These are phyloP conservation scores for Coniochaeta prunicola DNA, from an alignment of 2,329 filamentous ascomycete species.

Conservation along the genomic window DNA sequence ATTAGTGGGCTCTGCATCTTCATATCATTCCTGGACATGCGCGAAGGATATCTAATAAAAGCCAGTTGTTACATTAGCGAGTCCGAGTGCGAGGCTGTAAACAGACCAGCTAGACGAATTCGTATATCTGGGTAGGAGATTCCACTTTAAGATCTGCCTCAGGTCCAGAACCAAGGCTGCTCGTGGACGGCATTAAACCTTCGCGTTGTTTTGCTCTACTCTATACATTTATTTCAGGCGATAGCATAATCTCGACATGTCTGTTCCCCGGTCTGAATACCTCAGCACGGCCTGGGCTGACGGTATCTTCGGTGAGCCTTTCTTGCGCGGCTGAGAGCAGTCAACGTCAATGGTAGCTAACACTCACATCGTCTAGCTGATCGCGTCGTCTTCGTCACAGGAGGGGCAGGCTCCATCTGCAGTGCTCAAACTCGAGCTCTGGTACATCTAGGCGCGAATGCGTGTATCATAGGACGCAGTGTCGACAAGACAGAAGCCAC, in stretches of 20 bases:
- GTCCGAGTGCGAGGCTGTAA: not conserved
- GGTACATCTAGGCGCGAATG: constrained; percentile 84
- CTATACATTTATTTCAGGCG: too few species aligned
- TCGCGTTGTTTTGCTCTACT: not conserved
- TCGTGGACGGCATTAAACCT: not conserved
- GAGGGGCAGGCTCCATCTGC: constrained; percentile 89
- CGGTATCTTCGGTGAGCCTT: constrained; percentile 72
- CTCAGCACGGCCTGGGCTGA: constrained; percentile 80
- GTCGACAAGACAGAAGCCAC: constrained; percentile 76
- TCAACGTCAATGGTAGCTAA: not conserved
- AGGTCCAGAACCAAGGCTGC: not conserved
- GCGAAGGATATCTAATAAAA: not conserved
- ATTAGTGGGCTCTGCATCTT: too few species aligned
- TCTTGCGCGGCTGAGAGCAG: not conserved
- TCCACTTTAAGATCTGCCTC: not conserved
- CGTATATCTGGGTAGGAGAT: constrained; percentile 9
- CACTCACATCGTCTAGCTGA: constrained; percentile 45
- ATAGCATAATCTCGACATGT: too few species aligned
- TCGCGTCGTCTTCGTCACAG: constrained; percentile 92
- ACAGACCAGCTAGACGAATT: constrained; percentile 13
- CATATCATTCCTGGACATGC: not conserved
- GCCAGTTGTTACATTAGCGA: not conserved
- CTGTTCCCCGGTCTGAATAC: constrained; percentile 65
- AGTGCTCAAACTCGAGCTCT: constrained; percentile 88
- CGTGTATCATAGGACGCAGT: constrained; percentile 89